Conservation (phyloP, 2,329 filamentous ascomycete genomes). For the Rutstroemia sydowiana region DNA sequence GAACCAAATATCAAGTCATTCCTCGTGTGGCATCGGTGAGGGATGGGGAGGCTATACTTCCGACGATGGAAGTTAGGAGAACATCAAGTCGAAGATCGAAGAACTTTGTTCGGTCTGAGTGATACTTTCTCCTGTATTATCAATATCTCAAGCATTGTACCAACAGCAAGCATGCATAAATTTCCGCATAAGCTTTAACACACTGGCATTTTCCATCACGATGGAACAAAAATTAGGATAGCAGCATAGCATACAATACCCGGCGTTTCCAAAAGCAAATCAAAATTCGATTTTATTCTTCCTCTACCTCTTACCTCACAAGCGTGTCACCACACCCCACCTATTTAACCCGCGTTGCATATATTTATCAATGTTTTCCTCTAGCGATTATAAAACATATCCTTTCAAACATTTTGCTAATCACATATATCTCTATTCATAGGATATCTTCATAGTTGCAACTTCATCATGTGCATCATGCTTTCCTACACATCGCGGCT, state of each 20-base stretch:
- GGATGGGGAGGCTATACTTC: constrained; percentile 25
- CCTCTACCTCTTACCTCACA: neutral
- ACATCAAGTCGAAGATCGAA: constrained; percentile 15
- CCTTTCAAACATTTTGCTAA: constrained; percentile 7
- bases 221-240: constrained; percentile 9
- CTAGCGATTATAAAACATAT: no score
- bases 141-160: no score
- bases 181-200: neutral
- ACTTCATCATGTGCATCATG: constrained; percentile 63
- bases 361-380: neutral
- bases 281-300: neutral
- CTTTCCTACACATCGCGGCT: constrained; percentile 58
- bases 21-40: constrained; percentile 27
- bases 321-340: neutral
- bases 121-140: constrained; percentile 20
- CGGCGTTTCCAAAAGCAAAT: constrained; percentile 12
- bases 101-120: constrained; percentile 23
- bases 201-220: constrained; percentile 3
- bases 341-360: neutral
- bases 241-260: constrained; percentile 22
- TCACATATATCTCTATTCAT: neutral
- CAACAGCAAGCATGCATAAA: neutral
- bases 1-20: constrained; percentile 21
- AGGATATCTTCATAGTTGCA: constrained; percentile 61
- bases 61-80: constrained; percentile 27